Evolutionary conservation across 352 stramenopile genomes (phyloP).

Genomic region (Pilasporangium apinafurcum): DNA sequence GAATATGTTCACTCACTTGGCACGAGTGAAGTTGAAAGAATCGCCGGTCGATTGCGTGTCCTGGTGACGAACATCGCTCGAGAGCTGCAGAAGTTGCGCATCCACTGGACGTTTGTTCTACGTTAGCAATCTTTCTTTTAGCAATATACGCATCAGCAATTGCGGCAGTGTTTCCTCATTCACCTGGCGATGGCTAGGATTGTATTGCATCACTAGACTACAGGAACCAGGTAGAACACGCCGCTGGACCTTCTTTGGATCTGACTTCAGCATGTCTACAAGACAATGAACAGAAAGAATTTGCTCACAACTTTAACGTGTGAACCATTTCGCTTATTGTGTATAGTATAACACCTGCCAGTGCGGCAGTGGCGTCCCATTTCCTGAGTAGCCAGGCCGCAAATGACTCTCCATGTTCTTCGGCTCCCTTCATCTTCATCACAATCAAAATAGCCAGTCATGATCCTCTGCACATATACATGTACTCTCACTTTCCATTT

Average conservation of each 20-base stretch:
- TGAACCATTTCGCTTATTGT: background rate
- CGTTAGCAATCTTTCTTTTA: background rate
- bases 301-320: background rate
- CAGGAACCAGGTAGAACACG: constrained; percentile 25
- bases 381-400: constrained; percentile 6
- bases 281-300: background rate
- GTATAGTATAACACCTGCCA: no score
- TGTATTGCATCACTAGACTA: constrained; percentile 32
- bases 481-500: no score
- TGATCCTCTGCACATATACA: constrained; percentile 31
- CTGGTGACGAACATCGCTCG: background rate
- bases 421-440: background rate
- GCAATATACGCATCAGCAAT: background rate
- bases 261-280: constrained; percentile 33
- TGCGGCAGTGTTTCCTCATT: background rate
- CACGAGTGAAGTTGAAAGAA: constrained; percentile 67
- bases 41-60: background rate
- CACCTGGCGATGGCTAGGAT: constrained; percentile 32
- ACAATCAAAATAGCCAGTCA: no score
- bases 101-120: constrained; percentile 44
- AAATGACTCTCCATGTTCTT: background rate
- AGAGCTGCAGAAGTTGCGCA: constrained; percentile 11
- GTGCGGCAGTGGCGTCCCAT: constrained; percentile 14
- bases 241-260: constrained; percentile 20
- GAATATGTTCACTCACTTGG: constrained; percentile 31